Conservation (phyloP, 305 asterid species). For the Petunia hybrid region DNA sequence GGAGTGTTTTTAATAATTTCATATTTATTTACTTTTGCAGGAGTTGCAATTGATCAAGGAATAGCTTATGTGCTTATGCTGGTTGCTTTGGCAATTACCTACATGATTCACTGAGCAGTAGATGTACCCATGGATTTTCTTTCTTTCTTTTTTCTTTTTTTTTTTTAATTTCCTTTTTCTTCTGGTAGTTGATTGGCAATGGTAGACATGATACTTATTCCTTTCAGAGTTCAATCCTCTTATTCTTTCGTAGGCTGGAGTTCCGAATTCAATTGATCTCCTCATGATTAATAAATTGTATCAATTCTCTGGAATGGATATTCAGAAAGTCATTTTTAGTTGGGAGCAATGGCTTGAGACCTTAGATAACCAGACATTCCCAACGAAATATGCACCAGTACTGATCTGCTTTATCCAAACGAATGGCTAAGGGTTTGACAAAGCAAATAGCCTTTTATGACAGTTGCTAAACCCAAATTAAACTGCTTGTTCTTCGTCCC, state of each 20-base stretch:
- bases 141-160: too few species aligned
- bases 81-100: conserved; percentile 59
- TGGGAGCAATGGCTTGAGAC: background rate
- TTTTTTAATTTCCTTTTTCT: too few species aligned
- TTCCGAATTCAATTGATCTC: background rate
- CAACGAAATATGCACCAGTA: too few species aligned
- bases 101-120: conserved; percentile 44
- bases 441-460: background rate
- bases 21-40: conserved; percentile 36
- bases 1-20: background rate
- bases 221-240: background rate
- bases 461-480: background rate
- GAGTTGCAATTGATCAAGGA: conserved; percentile 62
- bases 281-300: background rate
- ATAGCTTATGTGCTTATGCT: conserved; percentile 60
- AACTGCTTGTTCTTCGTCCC: background rate
- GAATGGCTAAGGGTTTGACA: background rate
- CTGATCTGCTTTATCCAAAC: background rate
- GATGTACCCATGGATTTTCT: background rate
- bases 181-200: too few species aligned
- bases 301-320: background rate
- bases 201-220: too few species aligned
- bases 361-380: background rate
- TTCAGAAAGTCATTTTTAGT: background rate
- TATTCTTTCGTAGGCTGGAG: too few species aligned